Percentiles rank a stretch among this genome's conserved stretches.
phyloP scores from a whole-genome alignment of 768 basidiomycete genomes.

The Porphyrellus cyaneotinctus region DNA sequence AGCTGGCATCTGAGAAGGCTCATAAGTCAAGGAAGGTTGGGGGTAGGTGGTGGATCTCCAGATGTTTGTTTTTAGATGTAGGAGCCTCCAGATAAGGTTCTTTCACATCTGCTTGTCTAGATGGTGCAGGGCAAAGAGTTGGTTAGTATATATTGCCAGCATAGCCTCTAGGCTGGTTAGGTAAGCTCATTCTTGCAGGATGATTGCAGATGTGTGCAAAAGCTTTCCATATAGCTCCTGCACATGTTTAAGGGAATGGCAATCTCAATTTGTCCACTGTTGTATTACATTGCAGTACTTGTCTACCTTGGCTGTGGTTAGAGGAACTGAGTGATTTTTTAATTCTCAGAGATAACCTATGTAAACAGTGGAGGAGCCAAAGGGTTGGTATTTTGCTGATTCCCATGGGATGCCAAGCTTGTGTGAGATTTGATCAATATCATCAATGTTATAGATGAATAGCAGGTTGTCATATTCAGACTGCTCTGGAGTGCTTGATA shows the following conservation, averaged over 20 bases:
- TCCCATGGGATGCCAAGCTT: slow-evolving; percentile 13
- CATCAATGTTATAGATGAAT: not conserved
- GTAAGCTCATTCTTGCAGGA: too few species aligned
- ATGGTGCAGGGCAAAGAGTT: too few species aligned
- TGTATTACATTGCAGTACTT: too few species aligned
- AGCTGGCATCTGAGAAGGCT: not conserved
- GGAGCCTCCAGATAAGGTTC: not conserved
- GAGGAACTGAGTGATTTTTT: slow-evolving; percentile 11
- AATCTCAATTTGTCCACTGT: too few species aligned
- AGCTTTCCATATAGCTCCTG: too few species aligned
- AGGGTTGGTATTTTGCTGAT: slow-evolving; percentile 9
- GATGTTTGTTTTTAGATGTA: not conserved
- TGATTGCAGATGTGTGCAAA: too few species aligned
- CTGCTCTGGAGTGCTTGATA: not conserved
- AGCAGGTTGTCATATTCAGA: not conserved
- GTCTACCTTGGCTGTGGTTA: slow-evolving; percentile 24
- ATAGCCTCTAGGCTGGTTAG: not conserved
- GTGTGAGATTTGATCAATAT: not conserved
- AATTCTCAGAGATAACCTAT: slow-evolving; percentile 38
- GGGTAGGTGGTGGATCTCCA: not conserved
- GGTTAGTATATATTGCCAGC: not conserved
- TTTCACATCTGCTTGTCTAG: not conserved
- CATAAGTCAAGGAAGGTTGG: not conserved
- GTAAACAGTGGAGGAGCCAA: slow-evolving; percentile 2
- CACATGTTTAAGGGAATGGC: too few species aligned